These are phyloP conservation scores for Debaryomyces coudertii DNA, from an alignment of 1,139 yeast genomes.

Conservation along the genomic window DNA sequence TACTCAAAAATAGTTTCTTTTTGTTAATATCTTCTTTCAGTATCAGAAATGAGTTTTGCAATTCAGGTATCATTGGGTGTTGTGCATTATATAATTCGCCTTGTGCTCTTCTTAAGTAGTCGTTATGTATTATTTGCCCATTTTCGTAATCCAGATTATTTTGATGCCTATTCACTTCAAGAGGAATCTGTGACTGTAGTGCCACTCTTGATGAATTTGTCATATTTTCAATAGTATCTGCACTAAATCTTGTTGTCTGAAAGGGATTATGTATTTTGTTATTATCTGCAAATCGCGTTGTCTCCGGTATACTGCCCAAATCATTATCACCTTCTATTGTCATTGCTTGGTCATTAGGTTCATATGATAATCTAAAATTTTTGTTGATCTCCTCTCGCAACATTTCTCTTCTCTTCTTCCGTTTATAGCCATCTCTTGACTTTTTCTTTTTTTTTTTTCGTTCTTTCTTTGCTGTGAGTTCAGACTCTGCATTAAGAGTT, in stretches of 20 bases:
- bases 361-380: background rate
- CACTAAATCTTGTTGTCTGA: background rate
- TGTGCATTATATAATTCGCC: background rate
- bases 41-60: background rate
- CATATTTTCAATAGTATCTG: background rate
- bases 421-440: conserved; percentile 1
- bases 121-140: too few relatives aligned
- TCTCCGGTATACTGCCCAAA: background rate
- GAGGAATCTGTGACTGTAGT: too few relatives aligned
- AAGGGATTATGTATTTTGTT: background rate
- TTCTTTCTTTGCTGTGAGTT: conserved; percentile 3
- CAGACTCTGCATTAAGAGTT: background rate
- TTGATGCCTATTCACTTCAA: too few relatives aligned
- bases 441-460: conserved; percentile 42
- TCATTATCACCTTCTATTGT: background rate
- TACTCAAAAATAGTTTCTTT: background rate
- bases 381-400: background rate
- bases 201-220: background rate
- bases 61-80: background rate
- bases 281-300: background rate
- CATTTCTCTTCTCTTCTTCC: conserved; percentile 1
- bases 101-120: background rate
- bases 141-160: too few relatives aligned
- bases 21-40: background rate
- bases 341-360: background rate